Percentiles rank a stretch among this genome's conserved stretches.
These are phyloP conservation scores for Mentha longifolia DNA, from an alignment of 257 asterid genomes.

Conservation along the genomic window DNA sequence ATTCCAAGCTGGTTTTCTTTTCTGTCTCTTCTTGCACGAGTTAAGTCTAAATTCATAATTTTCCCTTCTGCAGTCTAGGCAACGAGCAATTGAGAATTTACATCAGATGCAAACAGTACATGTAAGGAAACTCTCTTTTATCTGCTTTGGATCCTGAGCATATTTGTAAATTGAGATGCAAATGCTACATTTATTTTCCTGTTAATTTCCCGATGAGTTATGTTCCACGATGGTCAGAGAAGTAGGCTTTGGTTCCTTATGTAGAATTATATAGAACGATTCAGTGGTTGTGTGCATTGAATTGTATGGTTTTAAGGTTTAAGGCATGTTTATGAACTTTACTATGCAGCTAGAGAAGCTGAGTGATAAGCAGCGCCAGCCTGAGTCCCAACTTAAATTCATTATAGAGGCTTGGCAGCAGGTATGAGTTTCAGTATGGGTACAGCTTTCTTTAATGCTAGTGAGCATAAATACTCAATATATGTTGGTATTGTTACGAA, in stretches of 20 bases:
- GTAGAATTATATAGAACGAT: constrained; percentile 5
- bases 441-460: constrained; percentile 6
- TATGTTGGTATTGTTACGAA: constrained; percentile 21
- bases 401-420: constrained; percentile 96
- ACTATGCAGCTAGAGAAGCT: constrained; percentile 87
- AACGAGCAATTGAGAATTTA: constrained; percentile 84
- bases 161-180: constrained; percentile 7
- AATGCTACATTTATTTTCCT: neutral
- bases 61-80: constrained; percentile 80
- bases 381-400: constrained; percentile 96
- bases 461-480: constrained; percentile 15
- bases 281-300: constrained; percentile 6
- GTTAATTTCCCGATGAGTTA: neutral
- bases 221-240: constrained; percentile 2
- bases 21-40: neutral
- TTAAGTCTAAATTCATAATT: constrained; percentile 27
- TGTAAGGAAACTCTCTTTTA: constrained; percentile 52
- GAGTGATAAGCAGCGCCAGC: constrained; percentile 86
- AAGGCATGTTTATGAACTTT: constrained; percentile 25
- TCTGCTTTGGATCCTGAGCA: constrained; percentile 9
- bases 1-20: constrained; percentile 7
- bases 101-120: constrained; percentile 90
- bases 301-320: constrained; percentile 12
- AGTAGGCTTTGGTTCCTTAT: constrained; percentile 7
- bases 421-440: constrained; percentile 46